Conservation (phyloP, 306 rosid genomes). For the Alnus glutinosa region DNA sequence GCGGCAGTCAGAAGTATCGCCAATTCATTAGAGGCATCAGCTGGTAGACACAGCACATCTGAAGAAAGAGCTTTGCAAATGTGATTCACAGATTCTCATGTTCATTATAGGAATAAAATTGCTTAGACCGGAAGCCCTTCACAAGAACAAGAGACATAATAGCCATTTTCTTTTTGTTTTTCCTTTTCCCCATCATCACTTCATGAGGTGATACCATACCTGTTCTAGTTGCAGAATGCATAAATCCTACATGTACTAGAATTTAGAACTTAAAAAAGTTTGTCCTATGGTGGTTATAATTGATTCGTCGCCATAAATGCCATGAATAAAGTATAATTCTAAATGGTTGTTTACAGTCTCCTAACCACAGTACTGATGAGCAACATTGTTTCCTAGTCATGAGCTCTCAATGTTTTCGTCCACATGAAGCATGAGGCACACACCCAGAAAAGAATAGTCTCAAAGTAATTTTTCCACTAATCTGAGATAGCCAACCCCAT, state of each 20-base stretch:
- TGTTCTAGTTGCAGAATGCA: background rate
- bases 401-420: no score
- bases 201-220: background rate
- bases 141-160: background rate
- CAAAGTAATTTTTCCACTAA: no score
- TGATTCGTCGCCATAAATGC: no score
- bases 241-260: background rate
- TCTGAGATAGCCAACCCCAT: no score
- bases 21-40: conserved; percentile 50
- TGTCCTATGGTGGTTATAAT: no score
- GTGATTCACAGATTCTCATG: conserved; percentile 10
- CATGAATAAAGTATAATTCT: no score
- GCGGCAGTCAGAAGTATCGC: conserved; percentile 87
- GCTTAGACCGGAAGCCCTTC: background rate
- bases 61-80: conserved; percentile 41
- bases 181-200: background rate
- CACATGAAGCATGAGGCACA: no score
- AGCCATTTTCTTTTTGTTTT: background rate
- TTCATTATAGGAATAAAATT: background rate
- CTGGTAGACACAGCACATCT: conserved; percentile 23
- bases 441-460: no score
- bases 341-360: no score
- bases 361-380: no score
- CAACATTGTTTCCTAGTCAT: no score
- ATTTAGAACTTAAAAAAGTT: background rate